Percentiles rank a stretch among this genome's conserved stretches.
Conservation (phyloP, 129 eudicot species). For the Dittrichia graveolens region DNA sequence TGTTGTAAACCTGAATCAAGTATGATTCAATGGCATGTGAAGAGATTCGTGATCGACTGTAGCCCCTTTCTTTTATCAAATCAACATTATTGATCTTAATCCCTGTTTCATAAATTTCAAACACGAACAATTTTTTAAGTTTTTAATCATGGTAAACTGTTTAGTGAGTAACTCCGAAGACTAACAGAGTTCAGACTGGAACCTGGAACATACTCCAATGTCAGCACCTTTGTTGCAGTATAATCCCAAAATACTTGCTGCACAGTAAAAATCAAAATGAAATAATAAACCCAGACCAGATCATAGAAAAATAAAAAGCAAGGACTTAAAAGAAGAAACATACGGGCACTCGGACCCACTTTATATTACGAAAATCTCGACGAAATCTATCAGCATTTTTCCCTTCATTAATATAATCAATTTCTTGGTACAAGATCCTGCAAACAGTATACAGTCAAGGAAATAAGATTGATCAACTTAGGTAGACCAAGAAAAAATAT, state of each 20-base stretch:
- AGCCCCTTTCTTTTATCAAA: conserved; percentile 64
- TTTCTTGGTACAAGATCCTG: conserved; percentile 96
- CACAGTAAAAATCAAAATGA: conserved; percentile 12
- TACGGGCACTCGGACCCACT: conserved; percentile 99
- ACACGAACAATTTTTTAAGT: conserved; percentile 26
- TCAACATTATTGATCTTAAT: conserved; percentile 80
- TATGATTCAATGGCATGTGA: conserved; percentile 90
- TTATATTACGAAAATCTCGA: conserved; percentile 91
- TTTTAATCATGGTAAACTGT: conserved; percentile 1
- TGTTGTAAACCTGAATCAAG: conserved; percentile 77
- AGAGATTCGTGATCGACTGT: conserved; percentile 69
- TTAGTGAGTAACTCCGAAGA: neutral
- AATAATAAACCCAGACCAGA: no score
- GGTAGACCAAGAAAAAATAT: neutral
- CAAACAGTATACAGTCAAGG: conserved; percentile 15
- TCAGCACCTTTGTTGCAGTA: conserved; percentile 90
- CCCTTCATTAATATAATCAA: conserved; percentile 96
- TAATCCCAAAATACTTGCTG: conserved; percentile 96
- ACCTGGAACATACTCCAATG: conserved; percentile 99
- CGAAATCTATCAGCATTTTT: conserved; percentile 98
- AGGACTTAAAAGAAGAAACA: conserved; percentile 43
- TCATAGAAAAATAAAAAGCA: neutral
- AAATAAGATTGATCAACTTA: conserved; percentile 10
- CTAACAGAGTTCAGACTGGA: conserved; percentile 26
- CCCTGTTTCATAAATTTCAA: conserved; percentile 47